Evolutionary conservation across 2,329 filamentous ascomycete species (phyloP).

Genomic region (Penicillium sp.): DNA sequence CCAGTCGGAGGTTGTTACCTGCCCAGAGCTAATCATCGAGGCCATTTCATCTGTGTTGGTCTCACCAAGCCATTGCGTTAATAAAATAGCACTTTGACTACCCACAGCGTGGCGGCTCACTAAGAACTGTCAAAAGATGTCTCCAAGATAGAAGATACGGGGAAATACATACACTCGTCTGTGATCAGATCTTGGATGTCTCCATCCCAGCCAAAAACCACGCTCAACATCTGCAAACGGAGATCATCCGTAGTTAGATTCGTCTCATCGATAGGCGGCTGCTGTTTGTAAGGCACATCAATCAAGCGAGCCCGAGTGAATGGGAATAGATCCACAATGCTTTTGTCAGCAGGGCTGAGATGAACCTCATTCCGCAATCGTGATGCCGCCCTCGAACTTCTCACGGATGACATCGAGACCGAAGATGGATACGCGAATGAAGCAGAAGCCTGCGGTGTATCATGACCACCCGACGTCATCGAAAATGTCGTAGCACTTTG

Average conservation of each 20-base stretch:
- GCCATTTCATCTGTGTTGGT: slow-evolving; percentile 78
- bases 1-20: slow-evolving; percentile 95
- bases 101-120: slow-evolving; percentile 70
- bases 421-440: slow-evolving; percentile 47
- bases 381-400: slow-evolving; percentile 56
- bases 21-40: slow-evolving; percentile 70
- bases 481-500: slow-evolving; percentile 50
- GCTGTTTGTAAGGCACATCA: slow-evolving; percentile 77
- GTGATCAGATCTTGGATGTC: slow-evolving; percentile 77
- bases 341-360: slow-evolving; percentile 72
- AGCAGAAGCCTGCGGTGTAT: slow-evolving; percentile 41
- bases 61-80: slow-evolving; percentile 91
- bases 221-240: slow-evolving; percentile 83
- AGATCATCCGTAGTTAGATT: slow-evolving; percentile 73
- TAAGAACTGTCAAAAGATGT: slow-evolving; percentile 27
- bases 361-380: slow-evolving; percentile 77
- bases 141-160: not conserved
- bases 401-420: slow-evolving; percentile 50
- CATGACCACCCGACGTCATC: slow-evolving; percentile 36
- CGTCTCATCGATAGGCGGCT: slow-evolving; percentile 57
- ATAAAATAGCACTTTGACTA: slow-evolving; percentile 74
- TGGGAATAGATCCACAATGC: slow-evolving; percentile 78
- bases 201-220: slow-evolving; percentile 92
- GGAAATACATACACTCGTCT: slow-evolving; percentile 65
- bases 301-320: slow-evolving; percentile 77